Evolutionary conservation across 2,329 filamentous ascomycete genomes (phyloP), one percentile per base, ranked within the genome.

Genomic region (Rhytidhysteron rufulum): DNA sequence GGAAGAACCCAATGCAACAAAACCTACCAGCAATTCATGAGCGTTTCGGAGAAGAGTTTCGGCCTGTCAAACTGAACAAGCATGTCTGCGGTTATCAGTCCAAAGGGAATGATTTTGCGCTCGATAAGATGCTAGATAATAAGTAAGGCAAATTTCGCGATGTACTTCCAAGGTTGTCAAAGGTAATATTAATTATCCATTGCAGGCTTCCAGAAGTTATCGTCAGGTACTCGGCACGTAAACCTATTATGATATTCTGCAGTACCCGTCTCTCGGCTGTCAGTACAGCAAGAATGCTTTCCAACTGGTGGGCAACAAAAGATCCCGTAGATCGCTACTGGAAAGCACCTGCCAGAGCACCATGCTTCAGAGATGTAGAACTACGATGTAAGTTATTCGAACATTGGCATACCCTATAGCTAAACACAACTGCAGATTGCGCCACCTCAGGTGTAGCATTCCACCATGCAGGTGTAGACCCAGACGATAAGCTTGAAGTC

Each of bases 241-340:
- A 93, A 55, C 87, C 88, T 0, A 83, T 88, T 15, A 84, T 95
- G 73, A 71, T 95, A 0, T 94, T 95, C 56, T 93, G 88, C 54
- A 83, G 83, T 46, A 93, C 87, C 0, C 72, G 86, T 25, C 84
- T 82, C 44, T 85, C 84, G 0, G 82, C 83, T 22, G 75, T 82
- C 33, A 70, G 64, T 7, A 90, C 87, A 2, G 86, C 88, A 8
- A 78, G 77, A 40, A 65, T 78, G 31, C 71, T 94, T 25, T 79
- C 82, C 2, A 77, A 80, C 18, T 78, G 80, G 67, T 91, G 85
- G 81, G 65, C 67, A 2, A 68, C 65, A 21, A 74, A 73, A 13
- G 65, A 67, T 18, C 58, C 71, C 1, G 60, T 64, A 8, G 72
- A 80, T 22, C 76, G 78, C 39, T 69, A 78, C 9, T 93, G 88